Evolutionary conservation across 164 flowering plant genomes (phyloP).

Genomic region (Macadamia integrifolia): DNA sequence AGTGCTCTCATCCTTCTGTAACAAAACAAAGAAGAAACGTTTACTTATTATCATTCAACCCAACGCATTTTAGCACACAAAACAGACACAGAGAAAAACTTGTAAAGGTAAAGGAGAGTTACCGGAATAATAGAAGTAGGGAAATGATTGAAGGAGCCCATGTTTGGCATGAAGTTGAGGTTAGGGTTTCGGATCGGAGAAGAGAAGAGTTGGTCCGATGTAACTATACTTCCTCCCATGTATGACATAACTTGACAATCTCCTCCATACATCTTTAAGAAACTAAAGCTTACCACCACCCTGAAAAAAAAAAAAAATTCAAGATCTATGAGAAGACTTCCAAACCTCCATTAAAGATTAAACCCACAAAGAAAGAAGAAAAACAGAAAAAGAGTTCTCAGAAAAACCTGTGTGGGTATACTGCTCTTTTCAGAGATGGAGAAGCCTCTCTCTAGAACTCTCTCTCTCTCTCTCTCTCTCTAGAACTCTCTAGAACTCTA

Average conservation of each 20-base stretch:
- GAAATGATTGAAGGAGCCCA: slow-evolving; percentile 47
- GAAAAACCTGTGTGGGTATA: too few relatives aligned
- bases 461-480: not conserved
- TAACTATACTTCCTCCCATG: slow-evolving; percentile 52
- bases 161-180: slow-evolving; percentile 57
- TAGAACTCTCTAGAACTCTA: too few relatives aligned
- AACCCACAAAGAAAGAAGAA: not conserved
- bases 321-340: slow-evolving; percentile 3
- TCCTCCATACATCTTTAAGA: slow-evolving; percentile 67
- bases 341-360: slow-evolving; percentile 8
- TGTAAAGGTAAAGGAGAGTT: not conserved
- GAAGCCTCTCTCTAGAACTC: too few relatives aligned
- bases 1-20: slow-evolving; percentile 20
- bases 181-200: slow-evolving; percentile 69
- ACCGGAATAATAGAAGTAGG: slow-evolving; percentile 47
- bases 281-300: too few relatives aligned
- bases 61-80: not conserved
- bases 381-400: not conserved
- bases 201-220: slow-evolving; percentile 44
- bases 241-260: slow-evolving; percentile 79
- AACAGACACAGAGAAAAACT: too few relatives aligned
- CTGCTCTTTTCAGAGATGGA: too few relatives aligned
- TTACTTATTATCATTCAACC: not conserved
- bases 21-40: not conserved
- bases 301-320: not conserved